Conservation (phyloP, 148 eudicot genomes). For the Pouteria glomerata region DNA sequence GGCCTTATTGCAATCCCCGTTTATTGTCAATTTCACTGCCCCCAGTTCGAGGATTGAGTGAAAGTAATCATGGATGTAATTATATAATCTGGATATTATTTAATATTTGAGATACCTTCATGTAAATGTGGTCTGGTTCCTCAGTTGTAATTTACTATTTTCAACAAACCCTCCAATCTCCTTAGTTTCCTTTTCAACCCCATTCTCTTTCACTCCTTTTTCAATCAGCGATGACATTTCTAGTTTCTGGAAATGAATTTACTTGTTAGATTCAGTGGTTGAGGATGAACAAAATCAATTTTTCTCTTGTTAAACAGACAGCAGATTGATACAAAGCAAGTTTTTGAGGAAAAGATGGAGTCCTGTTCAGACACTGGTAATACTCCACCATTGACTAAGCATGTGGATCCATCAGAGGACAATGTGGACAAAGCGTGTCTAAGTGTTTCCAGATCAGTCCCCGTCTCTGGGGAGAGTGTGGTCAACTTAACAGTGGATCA, state of each 20-base stretch:
- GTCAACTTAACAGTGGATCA: conserved; percentile 43
- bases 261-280: not conserved
- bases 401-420: conserved; percentile 75
- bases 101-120: no score
- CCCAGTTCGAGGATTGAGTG: not conserved
- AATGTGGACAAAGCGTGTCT: conserved; percentile 94
- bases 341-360: conserved; percentile 65
- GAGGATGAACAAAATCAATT: not conserved
- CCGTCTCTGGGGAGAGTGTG: conserved; percentile 48
- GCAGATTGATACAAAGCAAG: conserved; percentile 60
- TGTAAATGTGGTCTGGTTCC: not conserved
- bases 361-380: conserved; percentile 53
- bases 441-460: conserved; percentile 51
- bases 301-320: conserved; percentile 47
- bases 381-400: conserved; percentile 64
- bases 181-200: not conserved
- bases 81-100: not conserved
- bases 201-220: no score
- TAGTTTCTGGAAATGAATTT: not conserved
- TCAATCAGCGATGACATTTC: not conserved
- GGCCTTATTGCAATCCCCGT: not conserved
- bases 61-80: not conserved
- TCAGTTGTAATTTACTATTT: not conserved
- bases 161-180: not conserved
- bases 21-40: not conserved